A percentile compares a stretch with the other conserved stretches of the same genome.
These are phyloP conservation scores for Penicillium polonicum DNA, from an alignment of 2,329 filamentous ascomycete genomes.

Conservation along the genomic window DNA sequence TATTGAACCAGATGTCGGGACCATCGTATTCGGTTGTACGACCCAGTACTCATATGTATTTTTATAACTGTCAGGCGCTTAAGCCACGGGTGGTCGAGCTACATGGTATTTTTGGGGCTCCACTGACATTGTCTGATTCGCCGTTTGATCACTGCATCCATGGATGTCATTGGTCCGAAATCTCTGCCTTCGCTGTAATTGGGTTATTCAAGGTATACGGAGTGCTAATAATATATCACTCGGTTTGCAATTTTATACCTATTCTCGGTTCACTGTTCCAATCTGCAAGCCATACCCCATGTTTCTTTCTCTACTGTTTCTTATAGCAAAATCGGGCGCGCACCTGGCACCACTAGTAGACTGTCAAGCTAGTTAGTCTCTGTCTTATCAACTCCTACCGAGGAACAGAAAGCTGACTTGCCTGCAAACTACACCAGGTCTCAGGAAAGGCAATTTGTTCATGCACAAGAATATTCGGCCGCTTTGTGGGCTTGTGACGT, in stretches of 20 bases:
- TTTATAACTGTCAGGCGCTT: background rate
- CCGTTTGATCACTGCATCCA: background rate
- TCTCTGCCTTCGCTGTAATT: slow-evolving; percentile 6
- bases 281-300: no score
- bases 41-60: background rate
- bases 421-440: background rate
- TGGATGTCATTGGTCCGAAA: slow-evolving; percentile 7
- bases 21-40: background rate
- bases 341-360: background rate
- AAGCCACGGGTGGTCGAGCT: background rate
- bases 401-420: background rate
- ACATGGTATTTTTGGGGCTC: background rate
- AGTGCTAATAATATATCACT: background rate
- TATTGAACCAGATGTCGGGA: background rate
- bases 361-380: background rate
- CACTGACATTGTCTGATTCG: background rate
- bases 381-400: background rate
- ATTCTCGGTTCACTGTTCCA: background rate
- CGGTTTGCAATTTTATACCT: background rate
- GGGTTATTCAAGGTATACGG: background rate
- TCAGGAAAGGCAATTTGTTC: background rate
- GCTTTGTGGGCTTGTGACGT: background rate
- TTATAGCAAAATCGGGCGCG: background rate
- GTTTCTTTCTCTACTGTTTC: background rate
- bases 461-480: background rate